A percentile compares a stretch with the other conserved stretches of the same genome.
phyloP scores from a whole-genome alignment of 75 land plant genomes.

The Sequoiadendron giganteum region DNA sequence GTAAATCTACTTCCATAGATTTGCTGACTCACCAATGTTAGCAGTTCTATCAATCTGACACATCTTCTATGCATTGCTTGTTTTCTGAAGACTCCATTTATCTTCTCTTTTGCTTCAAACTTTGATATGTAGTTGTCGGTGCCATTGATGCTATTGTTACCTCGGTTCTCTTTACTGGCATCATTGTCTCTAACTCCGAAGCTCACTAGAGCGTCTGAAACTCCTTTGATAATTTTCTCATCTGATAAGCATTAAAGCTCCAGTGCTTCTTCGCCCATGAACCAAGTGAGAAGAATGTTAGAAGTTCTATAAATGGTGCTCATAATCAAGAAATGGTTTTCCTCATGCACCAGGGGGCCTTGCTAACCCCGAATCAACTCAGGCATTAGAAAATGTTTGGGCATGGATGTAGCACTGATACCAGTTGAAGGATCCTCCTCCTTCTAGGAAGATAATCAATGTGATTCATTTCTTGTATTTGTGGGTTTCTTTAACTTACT shows the following conservation, averaged over 20 bases:
- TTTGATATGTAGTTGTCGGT: conserved; percentile 3
- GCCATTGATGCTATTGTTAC: background rate
- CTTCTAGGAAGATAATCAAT: no score
- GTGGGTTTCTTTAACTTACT: no score
- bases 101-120: background rate
- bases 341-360: conserved; percentile 74
- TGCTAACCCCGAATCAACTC: no score
- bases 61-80: no score
- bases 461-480: no score
- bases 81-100: conserved; percentile 13
- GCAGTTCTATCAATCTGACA: no score
- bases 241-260: conserved; percentile 56
- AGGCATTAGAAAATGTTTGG: no score
- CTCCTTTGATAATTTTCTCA: conserved; percentile 67
- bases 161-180: background rate
- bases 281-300: conserved; percentile 60
- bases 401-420: no score
- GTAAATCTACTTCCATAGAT: no score
- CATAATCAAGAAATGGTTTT: conserved; percentile 56
- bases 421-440: no score
- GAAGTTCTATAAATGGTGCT: conserved; percentile 64
- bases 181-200: conserved; percentile 20
- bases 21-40: no score
- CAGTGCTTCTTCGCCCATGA: conserved; percentile 70
- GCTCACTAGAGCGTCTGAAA: conserved; percentile 45